Conservation (phyloP, 441 rosid species). For the Gossypium davidsonii region DNA sequence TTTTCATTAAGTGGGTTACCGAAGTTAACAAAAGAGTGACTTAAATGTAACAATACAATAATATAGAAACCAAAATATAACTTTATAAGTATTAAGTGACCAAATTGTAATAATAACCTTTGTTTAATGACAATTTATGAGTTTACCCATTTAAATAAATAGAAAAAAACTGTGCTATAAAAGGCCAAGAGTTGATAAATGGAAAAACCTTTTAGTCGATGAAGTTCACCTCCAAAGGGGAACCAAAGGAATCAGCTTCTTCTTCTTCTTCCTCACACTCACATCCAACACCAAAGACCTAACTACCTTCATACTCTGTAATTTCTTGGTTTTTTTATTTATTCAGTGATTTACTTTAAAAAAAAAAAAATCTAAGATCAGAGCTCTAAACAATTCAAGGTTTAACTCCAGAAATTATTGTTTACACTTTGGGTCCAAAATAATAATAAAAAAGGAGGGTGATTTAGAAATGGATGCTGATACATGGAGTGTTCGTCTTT, state of each 20-base stretch:
- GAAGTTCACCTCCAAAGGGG: neutral
- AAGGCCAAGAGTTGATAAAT: neutral
- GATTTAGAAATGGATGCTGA: slow-evolving; percentile 71
- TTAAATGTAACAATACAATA: no score
- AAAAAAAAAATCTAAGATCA: slow-evolving; percentile 11
- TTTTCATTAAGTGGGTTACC: no score
- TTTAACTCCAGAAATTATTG: neutral
- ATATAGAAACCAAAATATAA: no score
- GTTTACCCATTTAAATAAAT: neutral
- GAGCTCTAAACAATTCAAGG: neutral
- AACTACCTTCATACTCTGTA: slow-evolving; percentile 11
- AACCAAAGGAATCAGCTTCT: neutral
- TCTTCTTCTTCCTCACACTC: slow-evolving; percentile 9
- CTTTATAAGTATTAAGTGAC: no score
- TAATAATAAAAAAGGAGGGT: neutral
- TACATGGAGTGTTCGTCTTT: slow-evolving; percentile 80
- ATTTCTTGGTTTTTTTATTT: slow-evolving; percentile 16
- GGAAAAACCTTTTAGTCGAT: neutral
- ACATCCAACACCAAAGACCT: slow-evolving; percentile 23
- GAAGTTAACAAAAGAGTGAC: no score
- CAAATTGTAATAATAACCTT: no score
- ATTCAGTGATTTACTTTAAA: neutral
- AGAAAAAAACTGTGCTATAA: neutral
- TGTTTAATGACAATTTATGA: no score
- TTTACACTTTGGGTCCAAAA: neutral